Base-by-base conservation (phyloP, 371 early-diverging fungal species). In the Ordospora colligata region DNA sequence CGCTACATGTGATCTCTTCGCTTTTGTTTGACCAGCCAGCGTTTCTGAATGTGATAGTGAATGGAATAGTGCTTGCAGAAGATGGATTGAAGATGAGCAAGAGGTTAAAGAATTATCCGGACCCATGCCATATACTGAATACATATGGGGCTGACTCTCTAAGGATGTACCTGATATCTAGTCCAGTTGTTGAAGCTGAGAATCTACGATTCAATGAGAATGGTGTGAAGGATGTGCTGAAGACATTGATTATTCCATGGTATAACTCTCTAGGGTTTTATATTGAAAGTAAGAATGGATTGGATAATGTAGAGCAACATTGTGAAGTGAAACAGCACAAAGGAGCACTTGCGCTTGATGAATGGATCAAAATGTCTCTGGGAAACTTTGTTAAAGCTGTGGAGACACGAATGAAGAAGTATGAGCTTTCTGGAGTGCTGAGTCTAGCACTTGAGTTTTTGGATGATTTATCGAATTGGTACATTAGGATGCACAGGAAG, bases 51-150 rank as follows among this genome's bases (percentile, higher is more conserved):
- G 88, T 97, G 77, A 94, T 99, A 86, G 96, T 93, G 72, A 95
- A 92, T 85, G 99, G 99, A 54, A 87, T 99, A 63, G 94, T 99
- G 7, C 88, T 97, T 69, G 99, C 99, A 10, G 84, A 88, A 67
- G 99, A 99, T 85, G 98, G 98, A 79, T 96, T 96, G 87, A 99
- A 99, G 88, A 99, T 99, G 99, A 91, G 91, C 83, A 99, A 99
- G 88, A 88, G 94, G 79, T 88, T 96, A 69, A 94, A 96, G 89
- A 99, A 99, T 89, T 99, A 98, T 84, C 97, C 99, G 25, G 96
- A 96, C 76, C 97, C 99, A 42, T 87, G 75, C 75, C 69, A 87
- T 44, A 87, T 99, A 65, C 84, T 98, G 63, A 87, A 94, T 79
- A 86, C 87, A 73, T 94, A 91, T 86, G 98, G 99, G 82, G 96